A percentile compares a stretch with the other conserved stretches of the same genome.
phyloP scores from a whole-genome alignment of 371 early-diverging fungal species.

The Mortierella sp. region DNA sequence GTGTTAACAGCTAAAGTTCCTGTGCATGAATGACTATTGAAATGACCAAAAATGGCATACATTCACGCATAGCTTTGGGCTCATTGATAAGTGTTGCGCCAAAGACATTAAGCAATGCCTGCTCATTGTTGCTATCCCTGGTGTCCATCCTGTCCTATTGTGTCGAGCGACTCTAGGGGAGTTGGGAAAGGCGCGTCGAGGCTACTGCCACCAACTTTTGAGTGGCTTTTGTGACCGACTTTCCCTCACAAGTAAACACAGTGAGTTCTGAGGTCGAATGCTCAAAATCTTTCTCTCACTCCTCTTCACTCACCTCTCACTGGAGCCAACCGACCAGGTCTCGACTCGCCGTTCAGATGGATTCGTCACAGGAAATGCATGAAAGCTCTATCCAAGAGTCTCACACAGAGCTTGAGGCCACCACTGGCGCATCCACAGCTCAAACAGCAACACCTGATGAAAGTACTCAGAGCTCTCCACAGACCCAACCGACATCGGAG shows the following conservation, averaged over 20 bases:
- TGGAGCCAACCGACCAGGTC: constrained; percentile 1
- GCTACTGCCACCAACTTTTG: too few relatives aligned
- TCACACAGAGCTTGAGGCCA: not conserved
- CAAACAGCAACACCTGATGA: constrained; percentile 19
- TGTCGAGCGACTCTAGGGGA: too few relatives aligned
- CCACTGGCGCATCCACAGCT: not conserved
- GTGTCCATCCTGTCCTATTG: too few relatives aligned
- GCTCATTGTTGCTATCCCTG: constrained; percentile 1
- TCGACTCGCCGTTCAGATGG: constrained; percentile 2
- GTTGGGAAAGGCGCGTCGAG: too few relatives aligned
- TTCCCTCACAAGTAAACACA: too few relatives aligned
- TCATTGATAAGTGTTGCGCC: constrained; percentile 27
- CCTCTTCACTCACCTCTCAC: not conserved
- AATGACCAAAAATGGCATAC: constrained; percentile 3
- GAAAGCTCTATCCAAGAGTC: not conserved
- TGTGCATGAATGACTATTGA: not conserved
- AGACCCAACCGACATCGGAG: constrained; percentile 1
- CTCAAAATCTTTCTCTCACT: not conserved
- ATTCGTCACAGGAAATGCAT: too few relatives aligned
- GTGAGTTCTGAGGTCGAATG: too few relatives aligned
- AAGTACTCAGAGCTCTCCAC: constrained; percentile 18
- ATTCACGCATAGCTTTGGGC: constrained; percentile 31
- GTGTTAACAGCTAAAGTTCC: not conserved
- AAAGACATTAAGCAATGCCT: constrained; percentile 25
- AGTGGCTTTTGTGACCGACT: too few relatives aligned